Evolutionary conservation across 108 stramenopile species (phyloP).

Genomic region (Skeletonema tropicum): DNA sequence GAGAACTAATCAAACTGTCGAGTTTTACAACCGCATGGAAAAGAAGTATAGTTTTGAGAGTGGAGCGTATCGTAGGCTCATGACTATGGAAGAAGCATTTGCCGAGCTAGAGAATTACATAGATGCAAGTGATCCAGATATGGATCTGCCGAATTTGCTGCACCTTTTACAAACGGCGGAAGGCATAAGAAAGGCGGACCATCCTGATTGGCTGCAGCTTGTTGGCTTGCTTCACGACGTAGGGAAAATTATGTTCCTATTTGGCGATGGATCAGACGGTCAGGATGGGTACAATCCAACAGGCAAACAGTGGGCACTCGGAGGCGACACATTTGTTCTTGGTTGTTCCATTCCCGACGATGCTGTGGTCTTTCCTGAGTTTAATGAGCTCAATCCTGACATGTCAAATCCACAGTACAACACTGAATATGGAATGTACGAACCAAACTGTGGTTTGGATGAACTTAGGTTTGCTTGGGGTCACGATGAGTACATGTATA

Average conservation of each 20-base stretch:
- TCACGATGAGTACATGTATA: constrained; percentile 87
- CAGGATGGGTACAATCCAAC: constrained; percentile 69
- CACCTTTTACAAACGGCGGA: constrained; percentile 86
- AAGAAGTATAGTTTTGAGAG: constrained; percentile 59
- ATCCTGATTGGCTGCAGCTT: constrained; percentile 85
- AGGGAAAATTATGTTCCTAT: constrained; percentile 88
- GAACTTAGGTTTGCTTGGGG: constrained; percentile 75
- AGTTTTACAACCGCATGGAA: constrained; percentile 66
- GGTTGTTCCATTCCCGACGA: constrained; percentile 74
- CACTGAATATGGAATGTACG: constrained; percentile 66
- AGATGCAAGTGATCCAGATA: constrained; percentile 81
- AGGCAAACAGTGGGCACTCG: constrained; percentile 84
- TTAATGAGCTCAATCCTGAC: constrained; percentile 77
- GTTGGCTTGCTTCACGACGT: constrained; percentile 81
- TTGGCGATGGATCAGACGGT: constrained; percentile 71
- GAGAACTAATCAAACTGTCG: constrained; percentile 65
- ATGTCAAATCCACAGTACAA: constrained; percentile 66
- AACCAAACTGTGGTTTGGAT: constrained; percentile 71
- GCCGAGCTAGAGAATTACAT: constrained; percentile 73
- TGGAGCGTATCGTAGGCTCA: constrained; percentile 43
- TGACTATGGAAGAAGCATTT: constrained; percentile 83
- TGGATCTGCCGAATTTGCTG: constrained; percentile 73
- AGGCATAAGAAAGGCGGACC: constrained; percentile 70
- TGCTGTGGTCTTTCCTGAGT: constrained; percentile 76
- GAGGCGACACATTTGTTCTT: constrained; percentile 84